These are phyloP conservation scores for Aegle marmelos DNA, from an alignment of 345 rosid species.

Conservation along the genomic window DNA sequence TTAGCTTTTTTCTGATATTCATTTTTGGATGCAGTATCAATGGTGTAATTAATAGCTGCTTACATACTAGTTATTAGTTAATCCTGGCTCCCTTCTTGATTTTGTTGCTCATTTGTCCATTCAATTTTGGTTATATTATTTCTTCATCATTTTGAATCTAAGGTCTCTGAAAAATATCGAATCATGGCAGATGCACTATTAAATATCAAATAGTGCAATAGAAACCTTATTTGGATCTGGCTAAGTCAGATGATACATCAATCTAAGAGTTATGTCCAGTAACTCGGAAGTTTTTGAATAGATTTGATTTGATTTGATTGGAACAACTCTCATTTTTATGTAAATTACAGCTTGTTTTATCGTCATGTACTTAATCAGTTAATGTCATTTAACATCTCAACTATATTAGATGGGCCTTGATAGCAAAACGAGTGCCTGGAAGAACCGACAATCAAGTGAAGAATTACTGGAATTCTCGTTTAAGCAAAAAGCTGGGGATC, in stretches of 20 bases:
- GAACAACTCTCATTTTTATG: no score
- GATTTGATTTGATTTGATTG: no score
- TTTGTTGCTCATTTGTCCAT: no score
- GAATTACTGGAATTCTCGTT: slow-evolving; percentile 61
- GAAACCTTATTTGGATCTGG: neutral
- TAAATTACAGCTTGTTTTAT: no score
- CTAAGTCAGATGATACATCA: no score
- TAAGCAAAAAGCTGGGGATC: slow-evolving; percentile 48
- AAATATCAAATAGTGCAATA: neutral
- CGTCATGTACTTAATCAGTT: neutral
- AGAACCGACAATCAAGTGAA: slow-evolving; percentile 76
- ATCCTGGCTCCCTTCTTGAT: no score
- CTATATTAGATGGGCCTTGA: slow-evolving; percentile 59
- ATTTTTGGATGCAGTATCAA: no score
- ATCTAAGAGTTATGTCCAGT: no score
- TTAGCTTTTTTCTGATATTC: no score
- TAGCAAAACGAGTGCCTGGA: slow-evolving; percentile 70
- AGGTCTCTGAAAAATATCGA: neutral
- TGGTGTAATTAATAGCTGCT: no score
- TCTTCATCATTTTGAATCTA: neutral
- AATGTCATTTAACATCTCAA: neutral
- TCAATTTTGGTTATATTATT: neutral
- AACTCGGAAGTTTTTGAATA: no score
- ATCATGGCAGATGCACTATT: neutral
- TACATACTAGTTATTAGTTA: no score